Evolutionary conservation across 2,329 filamentous ascomycete species (phyloP).

Genomic region (Trichoderma simmonsii): DNA sequence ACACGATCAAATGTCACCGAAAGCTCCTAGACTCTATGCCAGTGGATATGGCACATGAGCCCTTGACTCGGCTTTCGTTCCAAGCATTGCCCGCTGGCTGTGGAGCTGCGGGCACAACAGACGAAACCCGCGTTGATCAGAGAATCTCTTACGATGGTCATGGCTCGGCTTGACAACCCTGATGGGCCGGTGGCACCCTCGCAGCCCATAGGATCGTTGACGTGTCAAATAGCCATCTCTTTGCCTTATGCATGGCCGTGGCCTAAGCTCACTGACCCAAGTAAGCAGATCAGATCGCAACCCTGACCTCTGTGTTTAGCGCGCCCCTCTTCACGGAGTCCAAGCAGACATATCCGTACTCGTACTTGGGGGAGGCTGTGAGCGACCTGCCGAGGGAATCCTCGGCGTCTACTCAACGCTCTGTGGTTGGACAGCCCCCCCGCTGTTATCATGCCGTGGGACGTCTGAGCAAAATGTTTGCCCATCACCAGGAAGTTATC

Average conservation of each 20-base stretch:
- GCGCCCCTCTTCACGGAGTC: constrained; percentile 3
- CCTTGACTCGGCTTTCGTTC: not conserved
- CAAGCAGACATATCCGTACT: not conserved
- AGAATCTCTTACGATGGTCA: not conserved
- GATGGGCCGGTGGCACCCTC: constrained; percentile 1
- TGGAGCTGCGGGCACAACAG: constrained; percentile 7
- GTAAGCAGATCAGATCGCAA: constrained; percentile 18
- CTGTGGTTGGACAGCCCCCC: not conserved
- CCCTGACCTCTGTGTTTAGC: constrained; percentile 11
- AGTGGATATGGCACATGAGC: not conserved
- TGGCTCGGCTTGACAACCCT: constrained; percentile 1
- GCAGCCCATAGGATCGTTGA: not conserved
- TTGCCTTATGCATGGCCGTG: constrained; percentile 7
- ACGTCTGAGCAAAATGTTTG: not conserved
- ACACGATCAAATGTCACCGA: constrained; percentile 4
- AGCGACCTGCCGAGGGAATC: not conserved
- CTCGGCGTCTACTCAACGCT: not conserved
- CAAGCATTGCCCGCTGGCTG: constrained; percentile 1
- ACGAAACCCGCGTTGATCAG: not conserved
- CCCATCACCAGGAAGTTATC: not conserved
- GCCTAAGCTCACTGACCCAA: constrained; percentile 17
- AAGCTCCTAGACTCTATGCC: not conserved
- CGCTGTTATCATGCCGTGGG: not conserved
- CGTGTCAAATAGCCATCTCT: constrained; percentile 13
- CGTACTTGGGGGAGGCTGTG: not conserved